phyloP scores from a whole-genome alignment of 257 asterid genomes.

The Striga asiatica region DNA sequence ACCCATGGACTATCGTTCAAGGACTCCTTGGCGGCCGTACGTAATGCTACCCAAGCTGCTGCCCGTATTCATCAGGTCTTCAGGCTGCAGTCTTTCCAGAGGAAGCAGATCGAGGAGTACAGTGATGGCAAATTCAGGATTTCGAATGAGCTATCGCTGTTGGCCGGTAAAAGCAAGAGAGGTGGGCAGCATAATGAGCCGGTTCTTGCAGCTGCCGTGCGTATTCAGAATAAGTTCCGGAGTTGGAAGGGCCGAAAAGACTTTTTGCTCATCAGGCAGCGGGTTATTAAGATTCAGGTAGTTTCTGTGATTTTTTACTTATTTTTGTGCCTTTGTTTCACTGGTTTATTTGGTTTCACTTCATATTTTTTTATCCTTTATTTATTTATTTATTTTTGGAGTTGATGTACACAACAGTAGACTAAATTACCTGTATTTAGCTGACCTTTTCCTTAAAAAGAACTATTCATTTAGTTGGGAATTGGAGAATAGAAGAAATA shows the following conservation, averaged over 20 bases:
- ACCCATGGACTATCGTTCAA: slow-evolving; percentile 60
- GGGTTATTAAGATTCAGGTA: slow-evolving; percentile 85
- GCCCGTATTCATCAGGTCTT: slow-evolving; percentile 87
- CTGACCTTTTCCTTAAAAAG: too few species aligned
- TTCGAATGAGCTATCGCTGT: slow-evolving; percentile 61
- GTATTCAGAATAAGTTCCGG: slow-evolving; percentile 84
- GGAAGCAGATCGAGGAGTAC: slow-evolving; percentile 57
- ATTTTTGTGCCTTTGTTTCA: too few species aligned
- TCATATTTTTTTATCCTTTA: too few species aligned
- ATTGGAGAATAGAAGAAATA: too few species aligned
- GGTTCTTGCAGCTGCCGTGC: slow-evolving; percentile 63
- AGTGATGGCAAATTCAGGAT: slow-evolving; percentile 48
- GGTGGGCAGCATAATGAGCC: slow-evolving; percentile 47
- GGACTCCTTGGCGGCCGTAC: slow-evolving; percentile 85
- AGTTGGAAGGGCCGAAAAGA: slow-evolving; percentile 91
- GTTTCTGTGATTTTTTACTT: not conserved
- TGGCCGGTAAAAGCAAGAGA: slow-evolving; percentile 48
- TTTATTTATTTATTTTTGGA: too few species aligned
- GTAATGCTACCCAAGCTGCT: slow-evolving; percentile 95
- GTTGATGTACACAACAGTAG: too few species aligned
- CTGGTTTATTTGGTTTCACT: too few species aligned
- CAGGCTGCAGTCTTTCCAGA: slow-evolving; percentile 80
- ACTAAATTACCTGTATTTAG: too few species aligned
- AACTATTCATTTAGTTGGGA: too few species aligned
- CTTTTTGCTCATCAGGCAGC: slow-evolving; percentile 53